These are phyloP conservation scores for Mycena pura DNA, from an alignment of 768 basidiomycete genomes.

Conservation along the genomic window DNA sequence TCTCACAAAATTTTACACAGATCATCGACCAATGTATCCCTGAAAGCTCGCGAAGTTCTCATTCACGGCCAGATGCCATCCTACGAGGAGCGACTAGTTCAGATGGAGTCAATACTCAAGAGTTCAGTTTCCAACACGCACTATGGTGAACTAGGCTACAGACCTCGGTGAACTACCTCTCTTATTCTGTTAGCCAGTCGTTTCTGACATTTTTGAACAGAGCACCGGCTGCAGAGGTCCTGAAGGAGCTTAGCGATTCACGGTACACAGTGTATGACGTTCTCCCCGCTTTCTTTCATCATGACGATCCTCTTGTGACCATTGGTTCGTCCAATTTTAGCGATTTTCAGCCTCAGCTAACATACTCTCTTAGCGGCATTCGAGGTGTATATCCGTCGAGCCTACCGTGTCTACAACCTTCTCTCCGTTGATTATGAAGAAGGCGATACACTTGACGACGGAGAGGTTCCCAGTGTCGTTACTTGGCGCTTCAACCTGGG, in stretches of 20 bases:
- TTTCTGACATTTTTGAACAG: slow-evolving; percentile 46
- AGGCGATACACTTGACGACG: slow-evolving; percentile 84
- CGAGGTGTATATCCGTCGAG: slow-evolving; percentile 95
- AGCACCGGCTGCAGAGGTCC: slow-evolving; percentile 82
- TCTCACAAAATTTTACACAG: slow-evolving; percentile 42
- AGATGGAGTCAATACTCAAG: slow-evolving; percentile 95
- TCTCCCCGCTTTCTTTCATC: slow-evolving; percentile 93
- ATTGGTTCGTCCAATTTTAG: slow-evolving; percentile 66
- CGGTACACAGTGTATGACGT: slow-evolving; percentile 98
- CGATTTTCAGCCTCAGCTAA: background rate
- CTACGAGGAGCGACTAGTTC: slow-evolving; percentile 89
- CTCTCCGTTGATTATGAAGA: slow-evolving; percentile 95
- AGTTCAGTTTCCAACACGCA: slow-evolving; percentile 85
- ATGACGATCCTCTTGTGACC: slow-evolving; percentile 82
- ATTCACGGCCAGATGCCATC: slow-evolving; percentile 97
- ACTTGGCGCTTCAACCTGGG: slow-evolving; percentile 98
- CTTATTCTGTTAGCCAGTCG: background rate
- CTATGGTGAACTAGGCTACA: slow-evolving; percentile 83
- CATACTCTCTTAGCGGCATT: slow-evolving; percentile 72
- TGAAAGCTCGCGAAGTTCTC: slow-evolving; percentile 97
- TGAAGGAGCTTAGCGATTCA: slow-evolving; percentile 95
- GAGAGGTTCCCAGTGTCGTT: slow-evolving; percentile 78
- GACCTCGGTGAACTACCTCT: slow-evolving; percentile 55
- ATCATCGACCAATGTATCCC: slow-evolving; percentile 88
- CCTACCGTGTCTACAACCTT: slow-evolving; percentile 92